Base-by-base conservation (phyloP, 805 yeast species). In the Grigorovia transvaalensis region DNA sequence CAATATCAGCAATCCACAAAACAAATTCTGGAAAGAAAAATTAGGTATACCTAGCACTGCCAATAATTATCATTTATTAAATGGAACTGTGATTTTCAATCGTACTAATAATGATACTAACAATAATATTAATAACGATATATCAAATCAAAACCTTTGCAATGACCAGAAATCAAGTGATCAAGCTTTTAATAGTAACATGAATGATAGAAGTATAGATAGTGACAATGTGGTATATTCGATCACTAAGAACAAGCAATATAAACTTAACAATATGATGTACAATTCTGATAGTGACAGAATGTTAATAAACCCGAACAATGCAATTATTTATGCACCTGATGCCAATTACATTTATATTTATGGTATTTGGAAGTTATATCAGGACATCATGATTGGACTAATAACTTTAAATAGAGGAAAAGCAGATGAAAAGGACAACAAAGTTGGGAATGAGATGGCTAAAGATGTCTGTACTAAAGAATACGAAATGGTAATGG, bases 291-390 rank as follows among this genome's bases (percentile, higher is more conserved):
- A 35, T 30, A 20, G 18, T 17, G 5, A 19, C 9, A 27, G 18
- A 13, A 48, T 13, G 17, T 56, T 59, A 19, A 57, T 63, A 47
- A 62, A 63, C 44, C 62, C 65, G 57, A 79, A 75, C 51, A 84
- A 85, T 58, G 79, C 88, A 79, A 78, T 88, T 52, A 82, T 88
- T 56, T 88, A 96, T 96, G 93, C 87, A 65, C 83, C 83, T 61
- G 78, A 76, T 56, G 81, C 93, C 4, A 96, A 95, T 0, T 82
- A 82, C 63, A 95, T 88, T 12, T 95, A 86, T 60, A 74, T 88
- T 48, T 88, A 96, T 0, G 95, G 95, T 0, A 75, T 88, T 48
- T 88, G 96, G 95, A 86, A 88, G 64, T 53, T 64, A 30, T 65
- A 60, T 53, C 68, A 65, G 55, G 68, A 64, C 50, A 64, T 64